phyloP scores from a whole-genome alignment of 1,139 yeast genomes.

The Spathaspora jeffriesii region DNA sequence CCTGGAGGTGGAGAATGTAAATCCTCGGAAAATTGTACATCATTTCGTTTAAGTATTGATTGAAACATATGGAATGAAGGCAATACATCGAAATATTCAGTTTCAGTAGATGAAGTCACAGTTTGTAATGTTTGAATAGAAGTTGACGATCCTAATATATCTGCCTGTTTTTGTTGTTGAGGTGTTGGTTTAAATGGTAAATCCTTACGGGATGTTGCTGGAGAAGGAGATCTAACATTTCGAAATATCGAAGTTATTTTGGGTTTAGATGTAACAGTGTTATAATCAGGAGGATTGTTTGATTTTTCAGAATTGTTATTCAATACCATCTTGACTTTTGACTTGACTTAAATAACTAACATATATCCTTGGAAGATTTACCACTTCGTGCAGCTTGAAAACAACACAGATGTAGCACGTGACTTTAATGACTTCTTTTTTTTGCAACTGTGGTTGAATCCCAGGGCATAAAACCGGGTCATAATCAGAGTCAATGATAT shows the following conservation, averaged over 20 bases:
- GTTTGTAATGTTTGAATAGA: slow-evolving; percentile 16
- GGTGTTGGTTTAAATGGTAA: slow-evolving; percentile 36
- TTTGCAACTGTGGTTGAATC: not conserved
- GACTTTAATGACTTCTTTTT: not conserved
- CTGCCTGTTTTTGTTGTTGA: slow-evolving; percentile 39
- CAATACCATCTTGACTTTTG: not conserved
- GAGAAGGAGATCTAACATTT: not conserved
- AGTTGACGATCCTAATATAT: slow-evolving; percentile 19
- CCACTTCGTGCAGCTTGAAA: not conserved
- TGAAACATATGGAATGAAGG: slow-evolving; percentile 70
- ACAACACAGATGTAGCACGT: not conserved
- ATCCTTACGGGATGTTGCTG: slow-evolving; percentile 12
- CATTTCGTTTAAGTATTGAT: slow-evolving; percentile 51
- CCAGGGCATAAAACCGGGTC: not conserved
- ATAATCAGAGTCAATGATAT: no score
- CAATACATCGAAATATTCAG: slow-evolving; percentile 53
- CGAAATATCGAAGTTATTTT: not conserved
- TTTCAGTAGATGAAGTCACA: slow-evolving; percentile 31
- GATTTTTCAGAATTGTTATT: not conserved
- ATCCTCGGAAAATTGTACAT: slow-evolving; percentile 41
- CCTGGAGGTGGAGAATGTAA: slow-evolving; percentile 37
- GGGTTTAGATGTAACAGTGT: not conserved
- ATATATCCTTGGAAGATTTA: no score
- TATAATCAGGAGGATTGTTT: not conserved
- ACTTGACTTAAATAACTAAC: no score